Evolutionary conservation across 306 rosid genomes (phyloP).

Genomic region (Casuarina glauca): DNA sequence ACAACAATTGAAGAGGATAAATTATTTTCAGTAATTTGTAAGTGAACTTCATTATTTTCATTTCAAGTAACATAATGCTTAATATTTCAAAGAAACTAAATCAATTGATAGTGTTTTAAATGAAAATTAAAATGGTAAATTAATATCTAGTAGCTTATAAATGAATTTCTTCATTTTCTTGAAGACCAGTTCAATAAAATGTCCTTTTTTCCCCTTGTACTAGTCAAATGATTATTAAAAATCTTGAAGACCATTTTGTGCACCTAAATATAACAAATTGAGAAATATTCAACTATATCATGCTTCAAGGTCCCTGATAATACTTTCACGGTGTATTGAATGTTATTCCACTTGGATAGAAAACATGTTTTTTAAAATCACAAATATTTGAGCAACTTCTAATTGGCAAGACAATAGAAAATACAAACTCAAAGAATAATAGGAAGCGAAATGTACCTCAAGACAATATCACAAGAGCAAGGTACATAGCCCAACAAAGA

Average conservation of each 20-base stretch:
- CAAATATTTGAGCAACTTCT: not conserved
- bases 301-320: not conserved
- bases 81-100: too few relatives aligned
- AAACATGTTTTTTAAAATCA: not conserved
- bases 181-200: too few relatives aligned
- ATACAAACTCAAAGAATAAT: not conserved
- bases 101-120: too few relatives aligned
- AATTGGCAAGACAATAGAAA: not conserved
- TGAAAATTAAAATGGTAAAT: too few relatives aligned
- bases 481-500: conserved; percentile 63
- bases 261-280: not conserved
- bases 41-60: too few relatives aligned
- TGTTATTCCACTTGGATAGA: not conserved
- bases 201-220: not conserved
- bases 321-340: not conserved
- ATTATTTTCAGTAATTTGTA: too few relatives aligned
- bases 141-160: too few relatives aligned
- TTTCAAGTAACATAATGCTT: too few relatives aligned
- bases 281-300: not conserved
- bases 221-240: too few relatives aligned
- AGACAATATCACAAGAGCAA: conserved; percentile 60
- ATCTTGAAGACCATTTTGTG: not conserved
- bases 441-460: conserved; percentile 30
- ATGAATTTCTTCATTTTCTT: too few relatives aligned
- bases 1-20: too few relatives aligned